A percentile compares a stretch with the other conserved stretches of the same genome.
Conservation (phyloP, 495 filamentous ascomycete species). For the Aspergillus cavernicola region DNA sequence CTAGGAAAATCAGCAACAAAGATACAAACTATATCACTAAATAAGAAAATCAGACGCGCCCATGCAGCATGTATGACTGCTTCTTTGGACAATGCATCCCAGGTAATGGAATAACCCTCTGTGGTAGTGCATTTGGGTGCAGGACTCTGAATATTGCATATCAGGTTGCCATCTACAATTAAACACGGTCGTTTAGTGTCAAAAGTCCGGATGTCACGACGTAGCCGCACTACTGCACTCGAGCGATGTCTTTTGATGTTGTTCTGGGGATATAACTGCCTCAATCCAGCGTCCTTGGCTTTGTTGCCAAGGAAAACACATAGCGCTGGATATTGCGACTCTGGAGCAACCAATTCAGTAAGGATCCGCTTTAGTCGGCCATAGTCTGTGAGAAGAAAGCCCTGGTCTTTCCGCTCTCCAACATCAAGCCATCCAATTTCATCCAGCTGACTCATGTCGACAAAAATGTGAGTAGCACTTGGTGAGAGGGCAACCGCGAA, state of each 20-base stretch:
- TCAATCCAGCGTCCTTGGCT: neutral
- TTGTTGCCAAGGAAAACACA: neutral
- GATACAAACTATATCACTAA: conserved; percentile 2
- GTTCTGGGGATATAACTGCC: neutral
- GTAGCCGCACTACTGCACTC: neutral
- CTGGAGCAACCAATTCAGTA: neutral
- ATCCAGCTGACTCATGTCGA: neutral
- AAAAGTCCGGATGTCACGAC: neutral
- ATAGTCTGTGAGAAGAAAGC: neutral
- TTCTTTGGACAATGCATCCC: neutral
- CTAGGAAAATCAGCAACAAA: conserved; percentile 1
- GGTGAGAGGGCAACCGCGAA: neutral
- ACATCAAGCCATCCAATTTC: neutral
- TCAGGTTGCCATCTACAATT: neutral
- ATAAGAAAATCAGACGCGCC: neutral
- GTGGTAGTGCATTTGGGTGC: neutral
- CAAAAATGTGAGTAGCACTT: neutral
- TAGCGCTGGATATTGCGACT: neutral
- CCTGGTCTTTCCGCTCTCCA: neutral
- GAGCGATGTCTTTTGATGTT: neutral
- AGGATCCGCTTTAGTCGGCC: neutral
- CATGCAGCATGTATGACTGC: neutral
- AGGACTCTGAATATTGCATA: neutral
- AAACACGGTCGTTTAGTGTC: neutral
- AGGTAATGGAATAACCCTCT: neutral